Base-by-base conservation (phyloP, 495 filamentous ascomycete genomes). In the Aspergillus homomorphus region DNA sequence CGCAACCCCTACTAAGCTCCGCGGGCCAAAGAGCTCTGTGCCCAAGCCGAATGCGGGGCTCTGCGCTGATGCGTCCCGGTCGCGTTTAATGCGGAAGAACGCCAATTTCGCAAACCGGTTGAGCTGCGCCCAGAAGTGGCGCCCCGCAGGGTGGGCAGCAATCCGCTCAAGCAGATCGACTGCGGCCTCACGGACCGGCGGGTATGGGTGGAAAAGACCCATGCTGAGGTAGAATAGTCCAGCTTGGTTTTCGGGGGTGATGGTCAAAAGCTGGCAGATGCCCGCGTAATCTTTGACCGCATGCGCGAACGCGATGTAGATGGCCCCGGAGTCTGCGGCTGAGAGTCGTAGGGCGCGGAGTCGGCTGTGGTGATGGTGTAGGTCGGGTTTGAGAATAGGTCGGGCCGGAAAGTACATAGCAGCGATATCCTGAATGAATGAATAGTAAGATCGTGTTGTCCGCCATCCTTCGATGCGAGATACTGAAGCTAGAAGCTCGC, bases 381-480 rank as follows among this genome's bases (percentile, higher is more conserved):
- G 76, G 67, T 98, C 94, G 24, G 96, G 80, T 19, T 84, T 81
- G 59, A 92, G 89, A 52, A 97, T 84, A 2, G 92, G 91, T 23
- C 88, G 82, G 20, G 87, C 72, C n/a, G 64, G 68, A 55, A 66
- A 77, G 50, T 74, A 76, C 66, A 78, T 78, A 2, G 70, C 69
- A 4, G 82, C 84, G 5, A 85, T 80, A 61, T 88, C 94, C 75
- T 95, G 91, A 61, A 96, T 92, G 69, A 91, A 97, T 44, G 87
- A 90, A 72, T 95, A 96, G 67, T 98, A 99, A 62, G 89, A 95
- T 59, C 94, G 81, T 2, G 94, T 98, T 53, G 88, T 91, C 54
- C 95, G 82, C 94, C 94, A 99, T 42, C 92, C 94, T 69, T 98
- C 95, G 45, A 99, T 96, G 44, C 94, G 79, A 54, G 87, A 88